Percentiles rank a stretch among this genome's conserved stretches.
These are phyloP conservation scores for Zasmidium cellare DNA, from an alignment of 2,329 filamentous ascomycete species.

Conservation along the genomic window DNA sequence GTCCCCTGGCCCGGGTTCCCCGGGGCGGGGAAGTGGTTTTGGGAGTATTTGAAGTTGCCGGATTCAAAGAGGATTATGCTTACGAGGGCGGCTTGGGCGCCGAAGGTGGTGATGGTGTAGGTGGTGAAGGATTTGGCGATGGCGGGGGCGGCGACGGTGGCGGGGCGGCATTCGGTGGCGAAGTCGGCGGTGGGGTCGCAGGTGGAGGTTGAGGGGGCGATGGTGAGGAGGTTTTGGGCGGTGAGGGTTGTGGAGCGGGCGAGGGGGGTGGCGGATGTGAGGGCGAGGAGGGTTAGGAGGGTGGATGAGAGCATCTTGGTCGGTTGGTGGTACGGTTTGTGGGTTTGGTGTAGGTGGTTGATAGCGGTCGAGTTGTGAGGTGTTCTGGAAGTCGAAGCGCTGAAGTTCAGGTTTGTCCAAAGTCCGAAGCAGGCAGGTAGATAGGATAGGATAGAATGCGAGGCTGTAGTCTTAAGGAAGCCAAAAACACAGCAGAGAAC, in stretches of 20 bases:
- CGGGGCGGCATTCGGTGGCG: slow-evolving; percentile 64
- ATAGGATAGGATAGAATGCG: too few species aligned
- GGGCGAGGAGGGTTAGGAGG: background rate
- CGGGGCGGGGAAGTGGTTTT: slow-evolving; percentile 57
- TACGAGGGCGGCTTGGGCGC: slow-evolving; percentile 69
- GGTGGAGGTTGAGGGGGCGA: slow-evolving; percentile 58
- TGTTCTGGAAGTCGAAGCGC: background rate
- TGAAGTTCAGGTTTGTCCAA: background rate
- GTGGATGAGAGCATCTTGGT: background rate
- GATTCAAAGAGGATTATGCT: slow-evolving; percentile 72
- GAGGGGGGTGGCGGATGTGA: slow-evolving; percentile 3
- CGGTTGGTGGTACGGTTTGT: too few species aligned
- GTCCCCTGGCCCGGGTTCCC: slow-evolving; percentile 75
- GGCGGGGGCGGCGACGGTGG: slow-evolving; percentile 59
- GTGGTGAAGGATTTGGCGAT: slow-evolving; percentile 58
- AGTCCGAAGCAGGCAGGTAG: too few species aligned
- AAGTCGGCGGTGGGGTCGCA: slow-evolving; percentile 48
- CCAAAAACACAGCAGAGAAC: too few species aligned
- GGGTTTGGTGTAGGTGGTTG: background rate
- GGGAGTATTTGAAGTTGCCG: slow-evolving; percentile 66
- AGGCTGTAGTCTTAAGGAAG: too few species aligned
- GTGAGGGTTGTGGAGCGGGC: slow-evolving; percentile 27
- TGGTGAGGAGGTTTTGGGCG: slow-evolving; percentile 47
- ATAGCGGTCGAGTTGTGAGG: background rate
- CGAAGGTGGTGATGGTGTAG: slow-evolving; percentile 56